These are phyloP conservation scores for Pistacia integerrima DNA, from an alignment of 345 rosid species.

Conservation along the genomic window DNA sequence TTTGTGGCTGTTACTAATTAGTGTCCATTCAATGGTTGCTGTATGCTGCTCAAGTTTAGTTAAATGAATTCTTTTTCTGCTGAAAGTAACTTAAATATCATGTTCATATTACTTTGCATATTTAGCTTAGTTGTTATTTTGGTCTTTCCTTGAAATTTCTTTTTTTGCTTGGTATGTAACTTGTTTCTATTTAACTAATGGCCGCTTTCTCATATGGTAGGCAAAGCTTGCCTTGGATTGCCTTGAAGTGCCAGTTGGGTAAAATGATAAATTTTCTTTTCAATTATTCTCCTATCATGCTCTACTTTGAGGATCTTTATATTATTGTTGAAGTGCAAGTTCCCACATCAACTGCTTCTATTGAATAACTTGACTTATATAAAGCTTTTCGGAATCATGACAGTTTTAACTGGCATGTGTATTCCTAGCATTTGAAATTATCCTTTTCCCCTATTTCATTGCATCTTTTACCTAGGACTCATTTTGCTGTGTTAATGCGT, in stretches of 20 bases:
- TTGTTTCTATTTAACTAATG: background rate
- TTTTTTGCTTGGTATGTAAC: background rate
- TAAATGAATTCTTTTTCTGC: background rate
- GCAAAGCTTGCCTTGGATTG: constrained; percentile 73
- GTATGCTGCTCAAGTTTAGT: too few relatives aligned
- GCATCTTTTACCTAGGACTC: background rate
- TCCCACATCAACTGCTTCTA: background rate
- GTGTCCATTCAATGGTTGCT: background rate
- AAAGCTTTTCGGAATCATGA: background rate
- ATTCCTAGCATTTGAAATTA: background rate
- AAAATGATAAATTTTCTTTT: constrained; percentile 12
- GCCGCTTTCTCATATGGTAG: constrained; percentile 31
- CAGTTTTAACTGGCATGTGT: background rate
- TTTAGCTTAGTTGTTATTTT: background rate
- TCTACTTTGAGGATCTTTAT: background rate
- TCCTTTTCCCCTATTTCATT: background rate
- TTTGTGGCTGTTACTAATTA: background rate
- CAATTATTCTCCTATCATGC: constrained; percentile 1
- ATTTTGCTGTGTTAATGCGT: background rate
- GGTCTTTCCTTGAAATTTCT: background rate
- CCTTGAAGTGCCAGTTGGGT: constrained; percentile 93
- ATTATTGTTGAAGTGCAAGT: background rate
- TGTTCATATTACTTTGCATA: background rate
- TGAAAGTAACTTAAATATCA: background rate
- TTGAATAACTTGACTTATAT: background rate